phyloP scores from a whole-genome alignment of 106 monocot species.

The Agapanthus africanus region DNA sequence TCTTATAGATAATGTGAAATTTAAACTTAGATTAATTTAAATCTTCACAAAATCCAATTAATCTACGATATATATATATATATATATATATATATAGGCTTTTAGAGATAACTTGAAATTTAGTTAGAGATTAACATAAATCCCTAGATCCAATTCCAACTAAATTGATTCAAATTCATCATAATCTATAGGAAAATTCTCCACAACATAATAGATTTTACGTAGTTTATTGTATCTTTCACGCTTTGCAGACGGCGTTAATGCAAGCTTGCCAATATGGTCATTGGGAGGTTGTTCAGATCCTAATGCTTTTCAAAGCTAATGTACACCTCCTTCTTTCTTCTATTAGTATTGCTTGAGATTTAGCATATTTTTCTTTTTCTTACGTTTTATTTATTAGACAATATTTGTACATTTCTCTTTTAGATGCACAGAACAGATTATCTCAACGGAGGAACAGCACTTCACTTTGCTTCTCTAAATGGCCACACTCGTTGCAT shows the following conservation, averaged over 20 bases:
- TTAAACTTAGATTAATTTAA: too few species aligned
- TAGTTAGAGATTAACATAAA: not conserved
- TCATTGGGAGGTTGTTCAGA: conserved; percentile 98
- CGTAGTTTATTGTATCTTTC: not conserved
- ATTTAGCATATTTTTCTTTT: conserved; percentile 13
- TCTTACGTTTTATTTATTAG: too few species aligned
- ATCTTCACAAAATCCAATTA: too few species aligned
- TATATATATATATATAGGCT: not conserved
- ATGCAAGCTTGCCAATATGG: conserved; percentile 99
- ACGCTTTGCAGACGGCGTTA: conserved; percentile 64
- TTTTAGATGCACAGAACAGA: conserved; percentile 88
- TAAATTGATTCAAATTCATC: not conserved
- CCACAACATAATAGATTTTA: too few species aligned
- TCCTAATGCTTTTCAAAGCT: conserved; percentile 87
- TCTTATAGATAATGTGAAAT: too few species aligned
- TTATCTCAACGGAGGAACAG: conserved; percentile 87
- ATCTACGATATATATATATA: too few species aligned
- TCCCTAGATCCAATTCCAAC: not conserved
- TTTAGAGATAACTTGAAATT: not conserved
- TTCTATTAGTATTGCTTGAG: not conserved
- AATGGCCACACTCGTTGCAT: conserved; percentile 92
- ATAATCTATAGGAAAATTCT: not conserved
- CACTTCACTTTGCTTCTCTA: conserved; percentile 86
- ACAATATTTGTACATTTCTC: not conserved
- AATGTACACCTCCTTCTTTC: conserved; percentile 37